Evolutionary conservation across 1,284 basidiomycete genomes (phyloP).

Genomic region (Gomphus bonarii): DNA sequence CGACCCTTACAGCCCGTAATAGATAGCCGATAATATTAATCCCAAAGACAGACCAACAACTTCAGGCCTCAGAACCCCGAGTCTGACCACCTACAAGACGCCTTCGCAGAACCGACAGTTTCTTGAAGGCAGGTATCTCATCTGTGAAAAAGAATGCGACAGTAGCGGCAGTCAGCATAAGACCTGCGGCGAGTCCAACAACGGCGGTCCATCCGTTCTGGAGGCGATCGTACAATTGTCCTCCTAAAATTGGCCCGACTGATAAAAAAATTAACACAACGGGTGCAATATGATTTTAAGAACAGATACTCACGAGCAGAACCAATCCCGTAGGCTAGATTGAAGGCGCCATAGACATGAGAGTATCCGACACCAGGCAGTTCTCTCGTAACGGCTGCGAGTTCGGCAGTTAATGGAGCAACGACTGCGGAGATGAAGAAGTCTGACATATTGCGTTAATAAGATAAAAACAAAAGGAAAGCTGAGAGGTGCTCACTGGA

Average conservation of each 20-base stretch:
- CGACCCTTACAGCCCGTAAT: background rate
- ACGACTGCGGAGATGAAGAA: conserved; percentile 50
- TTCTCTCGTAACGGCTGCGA: conserved; percentile 43
- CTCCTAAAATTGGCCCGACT: conserved; percentile 62
- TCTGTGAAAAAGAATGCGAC: conserved; percentile 19
- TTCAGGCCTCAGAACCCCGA: background rate
- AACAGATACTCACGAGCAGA: conserved; percentile 30
- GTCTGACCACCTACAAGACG: background rate
- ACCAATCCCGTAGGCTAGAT: conserved; percentile 56
- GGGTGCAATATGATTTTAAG: background rate
- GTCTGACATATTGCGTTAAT: conserved; percentile 24
- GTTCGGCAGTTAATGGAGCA: conserved; percentile 52
- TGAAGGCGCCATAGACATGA: conserved; percentile 60
- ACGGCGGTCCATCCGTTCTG: conserved; percentile 46
- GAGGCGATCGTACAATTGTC: conserved; percentile 51
- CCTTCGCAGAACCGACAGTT: background rate
- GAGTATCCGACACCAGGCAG: conserved; percentile 60
- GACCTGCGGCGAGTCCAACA: conserved; percentile 33
- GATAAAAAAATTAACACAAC: background rate
- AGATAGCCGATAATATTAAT: conserved; percentile 2
- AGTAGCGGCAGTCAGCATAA: conserved; percentile 30
- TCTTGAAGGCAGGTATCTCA: background rate
- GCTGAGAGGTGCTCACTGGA: conserved; percentile 30
- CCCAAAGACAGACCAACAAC: background rate
- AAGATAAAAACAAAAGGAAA: background rate